Evolutionary conservation across 352 stramenopile species (phyloP).

Genomic region (Globisporangium nagaii): DNA sequence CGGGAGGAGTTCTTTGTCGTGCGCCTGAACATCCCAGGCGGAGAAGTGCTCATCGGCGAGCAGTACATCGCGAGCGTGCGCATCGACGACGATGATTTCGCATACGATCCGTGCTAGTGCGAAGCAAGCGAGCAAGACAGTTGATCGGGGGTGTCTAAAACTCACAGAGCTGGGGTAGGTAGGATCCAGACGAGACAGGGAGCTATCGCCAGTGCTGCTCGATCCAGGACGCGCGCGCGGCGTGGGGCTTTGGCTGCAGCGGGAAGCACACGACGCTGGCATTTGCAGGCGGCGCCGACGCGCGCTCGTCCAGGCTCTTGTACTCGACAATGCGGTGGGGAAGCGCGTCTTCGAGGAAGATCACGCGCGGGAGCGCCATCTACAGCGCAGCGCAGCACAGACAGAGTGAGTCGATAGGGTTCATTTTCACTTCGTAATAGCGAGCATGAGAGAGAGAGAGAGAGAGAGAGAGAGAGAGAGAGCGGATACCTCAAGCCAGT

Average conservation of each 20-base stretch:
- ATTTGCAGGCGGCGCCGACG: conserved; percentile 13
- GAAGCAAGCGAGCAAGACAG: not conserved
- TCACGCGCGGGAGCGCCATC: conserved; percentile 32
- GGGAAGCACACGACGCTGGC: conserved; percentile 78
- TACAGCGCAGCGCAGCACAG: not conserved
- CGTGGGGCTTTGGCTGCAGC: conserved; percentile 71
- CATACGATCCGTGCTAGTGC: conserved; percentile 38
- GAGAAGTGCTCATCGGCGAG: conserved; percentile 85
- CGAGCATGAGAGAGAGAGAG: not conserved
- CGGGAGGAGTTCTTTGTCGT: conserved; percentile 90
- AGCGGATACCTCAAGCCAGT: conserved; percentile 71
- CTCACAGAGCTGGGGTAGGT: too few species aligned
- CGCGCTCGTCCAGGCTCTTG: conserved; percentile 26
- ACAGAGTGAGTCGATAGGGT: too few species aligned
- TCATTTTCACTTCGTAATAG: not conserved
- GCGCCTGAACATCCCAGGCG: conserved; percentile 89
- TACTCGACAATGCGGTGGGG: conserved; percentile 70
- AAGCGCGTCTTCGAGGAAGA: conserved; percentile 39
- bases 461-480: not conserved
- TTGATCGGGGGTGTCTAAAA: too few species aligned
- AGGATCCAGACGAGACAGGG: too few species aligned
- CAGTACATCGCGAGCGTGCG: conserved; percentile 83
- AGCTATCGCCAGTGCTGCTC: conserved; percentile 30
- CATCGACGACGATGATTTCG: conserved; percentile 93
- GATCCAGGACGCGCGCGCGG: conserved; percentile 41